Conservation (phyloP, 1,139 yeast species). For the Diutina scorzettiae region DNA sequence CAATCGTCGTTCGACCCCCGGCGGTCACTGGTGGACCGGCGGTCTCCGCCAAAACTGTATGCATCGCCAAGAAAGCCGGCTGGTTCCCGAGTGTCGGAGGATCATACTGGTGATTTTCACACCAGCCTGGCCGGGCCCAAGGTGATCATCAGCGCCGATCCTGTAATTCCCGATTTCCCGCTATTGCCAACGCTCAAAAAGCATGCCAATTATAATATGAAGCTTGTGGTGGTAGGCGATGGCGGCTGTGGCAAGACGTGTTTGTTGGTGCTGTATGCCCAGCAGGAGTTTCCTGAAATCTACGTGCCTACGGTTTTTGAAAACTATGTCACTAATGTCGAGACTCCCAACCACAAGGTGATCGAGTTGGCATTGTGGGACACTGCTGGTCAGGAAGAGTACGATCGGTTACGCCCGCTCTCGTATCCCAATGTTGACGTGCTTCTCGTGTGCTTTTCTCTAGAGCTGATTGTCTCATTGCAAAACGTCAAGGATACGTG, state of each 20-base stretch:
- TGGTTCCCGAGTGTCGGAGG: not conserved
- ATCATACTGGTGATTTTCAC: not conserved
- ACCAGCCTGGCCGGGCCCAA: slow-evolving; percentile 1
- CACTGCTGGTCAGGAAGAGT: slow-evolving; percentile 92
- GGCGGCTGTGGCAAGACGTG: slow-evolving; percentile 95
- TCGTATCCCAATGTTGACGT: slow-evolving; percentile 77
- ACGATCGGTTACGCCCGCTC: slow-evolving; percentile 72
- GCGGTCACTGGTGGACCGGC: not conserved
- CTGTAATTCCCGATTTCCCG: slow-evolving; percentile 26
- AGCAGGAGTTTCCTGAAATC: slow-evolving; percentile 62
- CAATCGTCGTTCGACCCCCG: not conserved
- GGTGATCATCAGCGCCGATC: slow-evolving; percentile 26
- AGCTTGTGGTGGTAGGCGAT: slow-evolving; percentile 84
- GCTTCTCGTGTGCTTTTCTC: slow-evolving; percentile 62
- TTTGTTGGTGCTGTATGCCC: slow-evolving; percentile 67
- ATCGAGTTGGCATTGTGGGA: slow-evolving; percentile 80
- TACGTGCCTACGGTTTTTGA: slow-evolving; percentile 91
- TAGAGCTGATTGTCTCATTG: slow-evolving; percentile 51
- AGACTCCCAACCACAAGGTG: slow-evolving; percentile 41
- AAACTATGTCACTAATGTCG: slow-evolving; percentile 60
- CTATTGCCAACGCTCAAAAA: slow-evolving; percentile 21
- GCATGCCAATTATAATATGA: slow-evolving; percentile 33
- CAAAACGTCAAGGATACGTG: slow-evolving; percentile 70
- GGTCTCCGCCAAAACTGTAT: not conserved
- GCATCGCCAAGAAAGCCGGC: not conserved